Percentiles rank a stretch among this genome's conserved stretches.
Conservation (phyloP, 2,329 filamentous ascomycete species). For the Ophiostoma novo-ulmi region DNA sequence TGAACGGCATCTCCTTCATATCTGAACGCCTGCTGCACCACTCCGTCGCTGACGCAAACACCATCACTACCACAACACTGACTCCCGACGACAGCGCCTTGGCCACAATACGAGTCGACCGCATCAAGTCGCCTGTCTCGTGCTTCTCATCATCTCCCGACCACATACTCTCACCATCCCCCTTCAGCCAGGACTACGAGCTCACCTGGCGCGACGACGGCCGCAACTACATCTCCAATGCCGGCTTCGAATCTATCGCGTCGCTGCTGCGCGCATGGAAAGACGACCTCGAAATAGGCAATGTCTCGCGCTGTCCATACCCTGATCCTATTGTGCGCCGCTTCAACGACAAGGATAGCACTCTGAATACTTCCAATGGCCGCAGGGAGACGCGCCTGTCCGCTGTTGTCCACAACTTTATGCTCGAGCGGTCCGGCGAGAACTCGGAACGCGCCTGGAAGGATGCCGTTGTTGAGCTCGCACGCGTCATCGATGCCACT, state of each 20-base stretch:
- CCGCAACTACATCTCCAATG: slow-evolving; percentile 28
- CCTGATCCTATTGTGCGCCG: slow-evolving; percentile 21
- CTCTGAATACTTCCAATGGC: background rate
- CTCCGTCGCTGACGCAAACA: background rate
- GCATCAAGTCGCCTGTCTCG: slow-evolving; percentile 18
- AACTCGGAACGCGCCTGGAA: slow-evolving; percentile 28
- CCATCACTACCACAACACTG: background rate
- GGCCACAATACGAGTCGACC: slow-evolving; percentile 24
- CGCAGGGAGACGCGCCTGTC: slow-evolving; percentile 26
- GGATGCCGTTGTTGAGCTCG: slow-evolving; percentile 24
- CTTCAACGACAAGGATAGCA: slow-evolving; percentile 11
- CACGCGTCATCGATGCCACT: slow-evolving; percentile 21
- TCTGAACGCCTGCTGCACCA: slow-evolving; percentile 24
- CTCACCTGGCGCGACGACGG: slow-evolving; percentile 30
- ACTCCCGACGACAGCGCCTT: background rate
- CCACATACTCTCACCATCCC: background rate
- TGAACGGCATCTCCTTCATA: slow-evolving; percentile 26
- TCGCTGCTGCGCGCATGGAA: slow-evolving; percentile 27
- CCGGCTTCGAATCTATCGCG: slow-evolving; percentile 26
- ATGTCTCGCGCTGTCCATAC: slow-evolving; percentile 25
- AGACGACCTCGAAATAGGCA: slow-evolving; percentile 26
- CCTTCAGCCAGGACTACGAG: slow-evolving; percentile 26
- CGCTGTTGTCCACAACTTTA: slow-evolving; percentile 31
- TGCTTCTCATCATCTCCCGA: background rate
- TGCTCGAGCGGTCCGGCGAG: slow-evolving; percentile 27